These are phyloP conservation scores for Cercophora scortea DNA, from an alignment of 495 filamentous ascomycete species.

Conservation along the genomic window DNA sequence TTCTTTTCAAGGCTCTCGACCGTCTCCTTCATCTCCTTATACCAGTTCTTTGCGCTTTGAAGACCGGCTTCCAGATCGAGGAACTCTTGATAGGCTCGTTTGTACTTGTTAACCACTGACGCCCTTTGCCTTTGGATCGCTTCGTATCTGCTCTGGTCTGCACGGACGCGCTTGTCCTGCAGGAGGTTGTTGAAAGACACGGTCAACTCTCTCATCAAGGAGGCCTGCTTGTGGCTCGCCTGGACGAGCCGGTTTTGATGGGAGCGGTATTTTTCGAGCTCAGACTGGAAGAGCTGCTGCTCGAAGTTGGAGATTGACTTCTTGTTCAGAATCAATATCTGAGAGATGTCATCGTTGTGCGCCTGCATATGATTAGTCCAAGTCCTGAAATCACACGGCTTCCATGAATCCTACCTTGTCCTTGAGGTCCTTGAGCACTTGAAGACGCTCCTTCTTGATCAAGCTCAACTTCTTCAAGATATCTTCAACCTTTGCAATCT, in stretches of 20 bases:
- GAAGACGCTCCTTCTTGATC: constrained; percentile 80
- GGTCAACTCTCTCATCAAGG: constrained; percentile 91
- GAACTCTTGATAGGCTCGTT: constrained; percentile 86
- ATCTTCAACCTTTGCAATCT: constrained; percentile 84
- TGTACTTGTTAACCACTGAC: constrained; percentile 77
- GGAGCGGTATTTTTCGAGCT: constrained; percentile 92
- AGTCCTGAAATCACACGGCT: neutral
- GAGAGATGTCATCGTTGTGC: constrained; percentile 93
- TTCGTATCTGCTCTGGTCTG: constrained; percentile 94
- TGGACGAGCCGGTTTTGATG: constrained; percentile 87
- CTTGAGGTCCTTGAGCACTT: constrained; percentile 93
- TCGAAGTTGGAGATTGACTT: constrained; percentile 87
- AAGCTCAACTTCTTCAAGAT: constrained; percentile 85
- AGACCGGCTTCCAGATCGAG: constrained; percentile 83
- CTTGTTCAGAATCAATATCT: constrained; percentile 94
- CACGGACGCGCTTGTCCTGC: constrained; percentile 87
- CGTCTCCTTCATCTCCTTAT: constrained; percentile 90
- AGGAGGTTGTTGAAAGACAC: constrained; percentile 79
- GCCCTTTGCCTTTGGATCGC: constrained; percentile 73
- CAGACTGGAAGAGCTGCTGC: constrained; percentile 80
- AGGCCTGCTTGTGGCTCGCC: constrained; percentile 87
- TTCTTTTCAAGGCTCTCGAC: constrained; percentile 94
- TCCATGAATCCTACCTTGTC: constrained; percentile 62
- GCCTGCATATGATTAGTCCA: constrained; percentile 49
- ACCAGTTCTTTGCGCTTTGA: constrained; percentile 81